A percentile compares a stretch with the other conserved stretches of the same genome.
phyloP scores from a whole-genome alignment of 2,329 filamentous ascomycete genomes.

The Diaporthe sp. region DNA sequence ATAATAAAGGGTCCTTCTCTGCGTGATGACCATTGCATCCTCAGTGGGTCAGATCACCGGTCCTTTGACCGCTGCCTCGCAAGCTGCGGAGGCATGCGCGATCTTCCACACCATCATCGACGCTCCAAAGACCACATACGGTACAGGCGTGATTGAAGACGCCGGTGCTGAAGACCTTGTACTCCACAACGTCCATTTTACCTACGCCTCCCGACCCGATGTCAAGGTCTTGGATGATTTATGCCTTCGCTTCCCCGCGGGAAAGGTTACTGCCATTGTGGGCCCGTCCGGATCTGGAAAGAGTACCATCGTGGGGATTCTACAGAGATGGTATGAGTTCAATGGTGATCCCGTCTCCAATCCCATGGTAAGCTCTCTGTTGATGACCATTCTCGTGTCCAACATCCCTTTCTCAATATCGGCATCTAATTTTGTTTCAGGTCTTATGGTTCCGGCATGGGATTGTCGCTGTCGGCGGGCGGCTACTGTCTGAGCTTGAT shows the following conservation, averaged over 20 bases:
- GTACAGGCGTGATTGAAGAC: slow-evolving; percentile 54
- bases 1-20: slow-evolving; percentile 61
- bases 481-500: slow-evolving; percentile 60
- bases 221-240: slow-evolving; percentile 64
- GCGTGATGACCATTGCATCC: slow-evolving; percentile 70
- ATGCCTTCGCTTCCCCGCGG: slow-evolving; percentile 69
- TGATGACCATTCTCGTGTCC: rapidly evolving
- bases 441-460: slow-evolving; percentile 24
- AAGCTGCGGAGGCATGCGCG: slow-evolving; percentile 68
- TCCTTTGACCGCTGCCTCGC: slow-evolving; percentile 67
- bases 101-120: slow-evolving; percentile 68
- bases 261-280: slow-evolving; percentile 83
- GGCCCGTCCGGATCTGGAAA: slow-evolving; percentile 88
- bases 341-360: slow-evolving; percentile 33
- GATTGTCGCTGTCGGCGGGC: slow-evolving; percentile 11
- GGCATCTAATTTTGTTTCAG: not conserved
- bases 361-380: slow-evolving; percentile 9
- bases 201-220: slow-evolving; percentile 69
- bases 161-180: slow-evolving; percentile 63
- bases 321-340: slow-evolving; percentile 76
- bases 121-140: slow-evolving; percentile 53
- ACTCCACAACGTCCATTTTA: slow-evolving; percentile 75
- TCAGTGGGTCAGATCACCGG: slow-evolving; percentile 69
- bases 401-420: not conserved
- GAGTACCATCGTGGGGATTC: slow-evolving; percentile 79